A percentile compares a stretch with the other conserved stretches of the same genome.
Evolutionary conservation across 257 asterid species (phyloP).

Genomic region (Anisodus acutangulus): DNA sequence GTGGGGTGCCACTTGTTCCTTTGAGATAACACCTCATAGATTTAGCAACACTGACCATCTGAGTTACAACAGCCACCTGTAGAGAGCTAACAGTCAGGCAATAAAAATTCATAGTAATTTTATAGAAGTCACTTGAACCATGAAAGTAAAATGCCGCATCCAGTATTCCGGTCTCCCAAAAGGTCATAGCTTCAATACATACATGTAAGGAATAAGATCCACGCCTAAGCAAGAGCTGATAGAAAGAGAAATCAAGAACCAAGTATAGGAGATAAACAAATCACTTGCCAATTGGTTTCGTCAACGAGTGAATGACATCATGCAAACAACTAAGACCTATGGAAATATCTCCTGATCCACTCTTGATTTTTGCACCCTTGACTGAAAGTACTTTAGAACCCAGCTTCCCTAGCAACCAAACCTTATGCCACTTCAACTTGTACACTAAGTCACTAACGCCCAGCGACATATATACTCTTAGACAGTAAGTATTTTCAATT

Average conservation of each 20-base stretch:
- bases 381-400: background rate
- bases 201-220: background rate
- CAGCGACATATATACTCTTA: background rate
- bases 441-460: background rate
- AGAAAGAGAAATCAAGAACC: background rate
- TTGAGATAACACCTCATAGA: conserved; percentile 72
- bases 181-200: background rate
- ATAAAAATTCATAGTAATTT: background rate
- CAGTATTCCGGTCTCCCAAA: background rate
- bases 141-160: background rate
- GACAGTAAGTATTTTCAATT: background rate
- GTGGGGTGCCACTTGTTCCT: conserved; percentile 57
- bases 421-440: conserved; percentile 7
- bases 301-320: background rate
- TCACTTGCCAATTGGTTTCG: background rate
- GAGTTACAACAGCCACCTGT: conserved; percentile 61
- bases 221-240: background rate
- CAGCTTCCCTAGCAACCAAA: background rate
- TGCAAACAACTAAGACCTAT: background rate
- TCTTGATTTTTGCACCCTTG: background rate
- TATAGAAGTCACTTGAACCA: background rate
- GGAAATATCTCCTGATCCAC: background rate
- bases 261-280: background rate
- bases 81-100: conserved; percentile 18
- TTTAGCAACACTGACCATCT: conserved; percentile 57